Evolutionary conservation across 305 asterid genomes (phyloP).

Genomic region (Petunia hybrid): DNA sequence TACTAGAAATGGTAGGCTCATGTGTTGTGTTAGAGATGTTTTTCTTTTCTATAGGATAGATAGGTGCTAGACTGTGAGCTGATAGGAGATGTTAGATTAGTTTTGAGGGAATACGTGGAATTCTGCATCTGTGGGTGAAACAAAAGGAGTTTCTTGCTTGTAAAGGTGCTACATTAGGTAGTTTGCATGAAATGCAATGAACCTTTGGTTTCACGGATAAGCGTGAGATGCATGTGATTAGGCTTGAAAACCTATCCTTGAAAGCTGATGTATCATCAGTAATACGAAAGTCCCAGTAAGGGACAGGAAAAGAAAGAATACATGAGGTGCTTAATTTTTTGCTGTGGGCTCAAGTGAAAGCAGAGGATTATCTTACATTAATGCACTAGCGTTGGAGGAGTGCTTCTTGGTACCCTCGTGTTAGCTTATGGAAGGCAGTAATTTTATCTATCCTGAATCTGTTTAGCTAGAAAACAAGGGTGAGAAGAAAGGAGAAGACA

Average conservation of each 20-base stretch:
- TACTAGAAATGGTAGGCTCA: conserved; percentile 9
- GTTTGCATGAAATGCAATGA: conserved; percentile 6
- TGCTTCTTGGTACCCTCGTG: neutral
- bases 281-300: neutral
- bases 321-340: neutral
- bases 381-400: conserved; percentile 8
- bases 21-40: neutral
- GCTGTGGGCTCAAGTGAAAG: neutral
- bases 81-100: conserved; percentile 21
- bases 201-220: conserved; percentile 15
- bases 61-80: neutral
- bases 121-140: conserved; percentile 4
- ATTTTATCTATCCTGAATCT: neutral
- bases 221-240: conserved; percentile 4
- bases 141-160: conserved; percentile 19
- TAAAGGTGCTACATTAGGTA: conserved; percentile 13
- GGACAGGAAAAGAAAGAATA: neutral
- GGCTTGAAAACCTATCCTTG: neutral
- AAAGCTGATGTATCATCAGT: neutral
- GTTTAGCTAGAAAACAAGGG: neutral
- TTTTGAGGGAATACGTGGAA: conserved; percentile 17
- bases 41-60: neutral
- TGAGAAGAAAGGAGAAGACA: neutral
- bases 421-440: neutral
- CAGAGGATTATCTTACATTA: neutral